Evolutionary conservation across 306 rosid genomes (phyloP).

Genomic region (Glycine tomentella): DNA sequence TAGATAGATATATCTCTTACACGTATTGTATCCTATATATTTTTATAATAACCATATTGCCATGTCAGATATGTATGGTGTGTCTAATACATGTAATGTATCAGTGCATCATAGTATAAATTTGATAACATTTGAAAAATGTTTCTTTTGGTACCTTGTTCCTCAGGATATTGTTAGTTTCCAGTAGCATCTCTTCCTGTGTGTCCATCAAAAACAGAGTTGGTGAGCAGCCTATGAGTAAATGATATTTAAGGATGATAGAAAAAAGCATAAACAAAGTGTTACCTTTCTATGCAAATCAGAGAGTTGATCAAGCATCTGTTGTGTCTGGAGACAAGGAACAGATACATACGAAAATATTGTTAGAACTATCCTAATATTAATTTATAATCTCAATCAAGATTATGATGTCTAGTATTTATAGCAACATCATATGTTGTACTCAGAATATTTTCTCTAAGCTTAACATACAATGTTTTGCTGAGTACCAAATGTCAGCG

Average conservation of each 20-base stretch:
- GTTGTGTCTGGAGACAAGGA: slow-evolving; percentile 61
- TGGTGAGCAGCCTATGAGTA: slow-evolving; percentile 35
- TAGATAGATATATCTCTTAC: too few relatives aligned
- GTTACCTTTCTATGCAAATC: slow-evolving; percentile 73
- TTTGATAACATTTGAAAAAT: neutral
- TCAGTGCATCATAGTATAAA: too few relatives aligned
- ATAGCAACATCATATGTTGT: neutral
- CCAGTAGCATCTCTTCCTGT: slow-evolving; percentile 73
- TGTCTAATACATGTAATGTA: too few relatives aligned
- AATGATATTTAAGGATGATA: neutral
- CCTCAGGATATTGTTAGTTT: slow-evolving; percentile 62
- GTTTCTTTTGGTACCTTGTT: slow-evolving; percentile 56
- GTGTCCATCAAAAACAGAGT: slow-evolving; percentile 32
- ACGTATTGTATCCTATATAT: too few relatives aligned
- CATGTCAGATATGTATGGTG: too few relatives aligned
- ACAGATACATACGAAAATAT: slow-evolving; percentile 19
- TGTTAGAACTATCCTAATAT: neutral
- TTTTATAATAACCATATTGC: too few relatives aligned
- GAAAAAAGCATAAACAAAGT: slow-evolving; percentile 1
- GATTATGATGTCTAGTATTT: neutral
- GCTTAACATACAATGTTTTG: neutral
- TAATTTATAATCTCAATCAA: neutral
- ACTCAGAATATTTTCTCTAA: neutral
- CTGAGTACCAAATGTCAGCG: neutral
- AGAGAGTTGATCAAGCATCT: slow-evolving; percentile 63